Evolutionary conservation across 2,329 filamentous ascomycete genomes (phyloP).

Genomic region (Fusarium sp.): DNA sequence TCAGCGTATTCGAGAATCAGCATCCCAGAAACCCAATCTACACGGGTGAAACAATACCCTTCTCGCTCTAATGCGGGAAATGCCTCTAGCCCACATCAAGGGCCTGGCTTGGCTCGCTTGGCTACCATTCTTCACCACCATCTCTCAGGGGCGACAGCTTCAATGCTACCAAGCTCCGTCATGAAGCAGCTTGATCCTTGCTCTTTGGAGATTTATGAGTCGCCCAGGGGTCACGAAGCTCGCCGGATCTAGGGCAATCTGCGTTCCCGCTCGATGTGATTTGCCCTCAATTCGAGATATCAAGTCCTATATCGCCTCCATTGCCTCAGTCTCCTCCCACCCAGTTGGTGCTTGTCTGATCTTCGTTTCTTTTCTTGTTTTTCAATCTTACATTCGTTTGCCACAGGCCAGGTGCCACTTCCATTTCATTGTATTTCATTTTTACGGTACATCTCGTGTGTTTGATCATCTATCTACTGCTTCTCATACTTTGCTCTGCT

Average conservation of each 20-base stretch:
- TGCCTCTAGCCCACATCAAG: slow-evolving; percentile 11
- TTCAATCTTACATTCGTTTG: slow-evolving; percentile 30
- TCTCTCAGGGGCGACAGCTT: slow-evolving; percentile 27
- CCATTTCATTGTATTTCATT: slow-evolving; percentile 8
- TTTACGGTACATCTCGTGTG: slow-evolving; percentile 17
- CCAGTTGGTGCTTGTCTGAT: slow-evolving; percentile 20
- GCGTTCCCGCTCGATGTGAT: slow-evolving; percentile 28
- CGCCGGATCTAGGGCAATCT: slow-evolving; percentile 22
- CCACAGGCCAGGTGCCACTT: slow-evolving; percentile 34
- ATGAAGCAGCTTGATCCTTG: slow-evolving; percentile 33
- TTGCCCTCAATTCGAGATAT: slow-evolving; percentile 24
- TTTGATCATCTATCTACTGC: slow-evolving; percentile 7
- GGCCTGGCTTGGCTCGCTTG: slow-evolving; percentile 32
- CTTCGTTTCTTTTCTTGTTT: slow-evolving; percentile 28
- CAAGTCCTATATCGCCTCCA: slow-evolving; percentile 33
- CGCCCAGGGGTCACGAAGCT: slow-evolving; percentile 12
- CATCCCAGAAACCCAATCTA: slow-evolving; percentile 18
- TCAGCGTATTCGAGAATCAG: neutral
- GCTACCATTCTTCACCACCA: slow-evolving; percentile 22
- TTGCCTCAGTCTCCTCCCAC: slow-evolving; percentile 1
- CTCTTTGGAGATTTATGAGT: slow-evolving; percentile 22
- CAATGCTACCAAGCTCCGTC: slow-evolving; percentile 33
- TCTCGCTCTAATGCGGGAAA: slow-evolving; percentile 32
- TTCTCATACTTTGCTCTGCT: slow-evolving; percentile 8
- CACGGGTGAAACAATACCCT: slow-evolving; percentile 32